Evolutionary conservation across 495 filamentous ascomycete species (phyloP).

Genomic region (Tuber melanosporum): DNA sequence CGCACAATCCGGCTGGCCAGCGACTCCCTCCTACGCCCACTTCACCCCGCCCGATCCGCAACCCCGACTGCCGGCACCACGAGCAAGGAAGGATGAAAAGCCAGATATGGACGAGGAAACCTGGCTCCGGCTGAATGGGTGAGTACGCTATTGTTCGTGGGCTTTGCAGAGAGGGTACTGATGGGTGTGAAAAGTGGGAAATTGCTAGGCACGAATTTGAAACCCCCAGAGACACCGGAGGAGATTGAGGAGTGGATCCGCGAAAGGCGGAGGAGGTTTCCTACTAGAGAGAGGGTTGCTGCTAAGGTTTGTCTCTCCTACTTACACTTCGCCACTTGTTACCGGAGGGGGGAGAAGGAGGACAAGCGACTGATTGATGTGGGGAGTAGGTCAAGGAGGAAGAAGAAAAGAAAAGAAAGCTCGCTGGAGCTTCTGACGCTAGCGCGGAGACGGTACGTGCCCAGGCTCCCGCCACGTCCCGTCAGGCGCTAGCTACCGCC

Average conservation of each 20-base stretch:
- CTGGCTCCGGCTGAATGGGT: slow-evolving; percentile 37
- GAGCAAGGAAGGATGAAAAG: slow-evolving; percentile 13
- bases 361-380: not conserved
- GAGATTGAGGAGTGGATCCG: slow-evolving; percentile 63
- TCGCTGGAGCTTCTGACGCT: not conserved
- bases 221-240: slow-evolving; percentile 33
- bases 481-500: not conserved
- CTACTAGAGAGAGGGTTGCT: slow-evolving; percentile 52
- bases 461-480: not conserved
- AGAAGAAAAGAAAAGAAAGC: slow-evolving; percentile 39
- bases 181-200: slow-evolving; percentile 23
- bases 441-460: not conserved
- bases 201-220: slow-evolving; percentile 37
- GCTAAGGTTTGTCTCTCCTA: slow-evolving; percentile 3
- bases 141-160: not conserved
- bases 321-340: not conserved
- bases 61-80: not conserved
- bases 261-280: slow-evolving; percentile 60
- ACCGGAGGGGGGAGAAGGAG: not conserved
- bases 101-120: slow-evolving; percentile 36
- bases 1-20: slow-evolving; percentile 23
- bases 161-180: not conserved
- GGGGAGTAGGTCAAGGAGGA: slow-evolving; percentile 42
- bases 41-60: slow-evolving; percentile 8
- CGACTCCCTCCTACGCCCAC: slow-evolving; percentile 27